Evolutionary conservation across 2,329 filamentous ascomycete genomes (phyloP), one percentile per base, ranked within the genome.

Genomic region (Aspergillus persii): DNA sequence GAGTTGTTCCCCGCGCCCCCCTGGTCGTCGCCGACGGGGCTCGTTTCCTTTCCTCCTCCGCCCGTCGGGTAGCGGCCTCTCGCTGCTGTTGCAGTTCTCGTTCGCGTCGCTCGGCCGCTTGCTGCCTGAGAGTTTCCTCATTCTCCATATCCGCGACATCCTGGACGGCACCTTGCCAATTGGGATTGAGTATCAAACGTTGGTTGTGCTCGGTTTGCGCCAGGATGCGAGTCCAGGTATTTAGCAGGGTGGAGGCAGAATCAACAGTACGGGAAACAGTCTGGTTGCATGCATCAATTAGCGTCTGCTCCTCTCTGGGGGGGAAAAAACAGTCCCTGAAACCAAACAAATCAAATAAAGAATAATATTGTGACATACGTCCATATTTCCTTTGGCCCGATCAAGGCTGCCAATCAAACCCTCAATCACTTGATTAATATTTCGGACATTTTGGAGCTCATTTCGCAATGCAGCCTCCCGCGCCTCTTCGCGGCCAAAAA

Each of bases 141-240:
- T 87, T 88, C 75, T 98, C 94, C 57, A 92, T 85, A 61, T 96
- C 92, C n/a, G 86, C 83, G 44, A 96, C 77, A 76, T 99, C 95
- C 70, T 93, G 87, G 4, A 86, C 90, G 30, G 93, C 90, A 58
- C 95, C 95, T 71, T 94, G 89, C 92, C 94, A 99, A 59, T 86
- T 82, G 2, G 92, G 90, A 70, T 96, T 90, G 50, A 98, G 83
- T 49, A 99, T 89, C 53, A 99, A 81, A 27, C 95, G 88, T 75
- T 98, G 93, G 72, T 96, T 98, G 77, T 99, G 95, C 77, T 99
- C 95, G 4, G 95, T 97, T 76, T 99, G 95, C 6, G 92, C 95
- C 11, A 99, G 85, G 65, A 99, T 97, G 54, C 92, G 88, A 8
- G 92, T 96, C 94, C 94, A 99, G 15, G 93, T 96, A 69, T 96